Conservation (phyloP, 306 rosid species). For the Canavalia gladiata region DNA sequence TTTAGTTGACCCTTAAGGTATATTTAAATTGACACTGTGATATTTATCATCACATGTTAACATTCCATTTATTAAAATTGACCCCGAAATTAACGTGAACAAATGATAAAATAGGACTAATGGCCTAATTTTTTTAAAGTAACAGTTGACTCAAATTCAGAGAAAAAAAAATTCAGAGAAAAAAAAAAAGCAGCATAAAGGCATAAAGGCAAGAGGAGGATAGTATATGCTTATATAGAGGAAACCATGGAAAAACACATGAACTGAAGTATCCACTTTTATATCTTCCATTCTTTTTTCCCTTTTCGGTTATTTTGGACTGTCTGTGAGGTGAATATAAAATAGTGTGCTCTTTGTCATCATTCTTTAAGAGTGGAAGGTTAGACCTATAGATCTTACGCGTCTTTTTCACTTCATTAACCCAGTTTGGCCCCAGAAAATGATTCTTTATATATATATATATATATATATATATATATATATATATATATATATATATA, state of each 20-base stretch:
- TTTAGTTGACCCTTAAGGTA: too few relatives aligned
- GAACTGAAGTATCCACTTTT: slow-evolving; percentile 20
- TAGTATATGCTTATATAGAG: slow-evolving; percentile 3
- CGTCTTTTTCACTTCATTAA: slow-evolving; percentile 22
- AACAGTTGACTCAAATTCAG: background rate
- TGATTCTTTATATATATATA: background rate
- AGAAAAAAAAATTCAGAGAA: slow-evolving; percentile 33
- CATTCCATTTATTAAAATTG: too few relatives aligned
- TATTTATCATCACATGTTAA: too few relatives aligned
- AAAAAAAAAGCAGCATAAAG: background rate
- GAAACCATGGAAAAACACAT: slow-evolving; percentile 9
- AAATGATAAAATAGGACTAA: too few relatives aligned
- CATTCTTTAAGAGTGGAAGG: slow-evolving; percentile 22
- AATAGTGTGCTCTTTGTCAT: slow-evolving; percentile 33
- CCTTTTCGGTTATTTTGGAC: slow-evolving; percentile 40
- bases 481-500: too few relatives aligned
- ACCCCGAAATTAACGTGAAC: too few relatives aligned
- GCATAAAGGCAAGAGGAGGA: slow-evolving; percentile 10
- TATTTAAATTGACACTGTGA: too few relatives aligned
- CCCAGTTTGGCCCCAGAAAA: slow-evolving; percentile 3
- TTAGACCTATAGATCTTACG: slow-evolving; percentile 17
- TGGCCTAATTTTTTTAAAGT: too few relatives aligned
- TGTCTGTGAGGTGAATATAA: slow-evolving; percentile 31
- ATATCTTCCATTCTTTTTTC: slow-evolving; percentile 32
- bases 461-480: too few relatives aligned